phyloP scores from a whole-genome alignment of 352 stramenopile species.

The Pythium dissimile region DNA sequence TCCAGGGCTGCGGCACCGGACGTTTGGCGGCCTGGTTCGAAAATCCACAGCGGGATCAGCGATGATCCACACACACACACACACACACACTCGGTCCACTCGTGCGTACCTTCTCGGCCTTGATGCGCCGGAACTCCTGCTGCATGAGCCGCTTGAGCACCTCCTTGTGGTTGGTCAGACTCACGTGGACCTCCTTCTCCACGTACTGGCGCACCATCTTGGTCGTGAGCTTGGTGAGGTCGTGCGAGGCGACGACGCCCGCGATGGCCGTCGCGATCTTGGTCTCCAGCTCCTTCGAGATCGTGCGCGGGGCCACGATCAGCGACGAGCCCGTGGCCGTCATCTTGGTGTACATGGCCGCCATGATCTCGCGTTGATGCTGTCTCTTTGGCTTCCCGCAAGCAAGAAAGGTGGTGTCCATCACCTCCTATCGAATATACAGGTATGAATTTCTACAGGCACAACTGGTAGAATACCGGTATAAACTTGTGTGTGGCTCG shows the following conservation, averaged over 20 bases:
- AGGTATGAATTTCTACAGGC: not conserved
- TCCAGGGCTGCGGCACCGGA: constrained; percentile 54
- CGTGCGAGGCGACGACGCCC: constrained; percentile 57
- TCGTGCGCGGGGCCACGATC: constrained; percentile 62
- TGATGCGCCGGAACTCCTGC: constrained; percentile 75
- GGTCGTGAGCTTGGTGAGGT: constrained; percentile 63
- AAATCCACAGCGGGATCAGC: not conserved
- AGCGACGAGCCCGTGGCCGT: constrained; percentile 41
- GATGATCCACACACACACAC: not conserved
- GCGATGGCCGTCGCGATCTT: constrained; percentile 77
- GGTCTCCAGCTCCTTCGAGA: constrained; percentile 78
- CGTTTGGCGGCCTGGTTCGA: constrained; percentile 44
- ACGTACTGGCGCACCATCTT: constrained; percentile 81
- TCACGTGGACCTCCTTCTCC: constrained; percentile 84
- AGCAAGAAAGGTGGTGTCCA: constrained; percentile 1
- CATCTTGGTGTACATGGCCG: constrained; percentile 52
- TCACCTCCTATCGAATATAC: constrained; percentile 10
- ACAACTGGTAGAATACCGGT: not conserved
- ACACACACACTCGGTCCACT: not conserved
- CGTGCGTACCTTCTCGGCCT: constrained; percentile 60
- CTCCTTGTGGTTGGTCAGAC: constrained; percentile 84
- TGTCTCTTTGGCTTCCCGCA: not conserved
- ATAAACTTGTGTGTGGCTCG: constrained; percentile 15
- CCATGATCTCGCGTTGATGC: constrained; percentile 10
- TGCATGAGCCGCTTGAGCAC: constrained; percentile 88